A percentile compares a stretch with the other conserved stretches of the same genome.
Conservation (phyloP, 306 rosid species). For the Ormosia semicastrata region DNA sequence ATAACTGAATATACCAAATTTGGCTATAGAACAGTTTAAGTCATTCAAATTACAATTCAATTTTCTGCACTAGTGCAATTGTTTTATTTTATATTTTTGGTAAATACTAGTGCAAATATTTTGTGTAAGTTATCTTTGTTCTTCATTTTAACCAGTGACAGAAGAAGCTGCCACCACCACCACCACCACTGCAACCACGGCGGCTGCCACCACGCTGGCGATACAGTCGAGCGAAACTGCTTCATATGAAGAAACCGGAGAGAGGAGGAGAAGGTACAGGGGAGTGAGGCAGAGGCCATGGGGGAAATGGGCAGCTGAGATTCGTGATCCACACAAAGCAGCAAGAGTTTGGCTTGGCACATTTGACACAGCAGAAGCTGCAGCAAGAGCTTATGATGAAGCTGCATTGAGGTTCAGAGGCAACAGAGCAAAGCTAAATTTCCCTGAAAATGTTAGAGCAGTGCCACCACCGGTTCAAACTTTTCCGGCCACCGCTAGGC, state of each 20-base stretch:
- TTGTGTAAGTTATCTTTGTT: neutral
- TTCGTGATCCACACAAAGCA: constrained; percentile 94
- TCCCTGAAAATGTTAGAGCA: constrained; percentile 79
- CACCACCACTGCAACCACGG: neutral
- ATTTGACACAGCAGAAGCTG: constrained; percentile 92
- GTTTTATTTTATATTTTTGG: too few relatives aligned
- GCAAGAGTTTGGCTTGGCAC: constrained; percentile 99
- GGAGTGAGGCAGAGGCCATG: constrained; percentile 98
- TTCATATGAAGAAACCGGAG: constrained; percentile 46
- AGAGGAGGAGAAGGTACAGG: constrained; percentile 69
- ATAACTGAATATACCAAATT: neutral
- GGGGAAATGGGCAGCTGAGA: constrained; percentile 99
- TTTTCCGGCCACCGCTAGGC: neutral
- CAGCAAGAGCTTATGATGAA: constrained; percentile 91
- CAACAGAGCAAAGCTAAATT: constrained; percentile 87
- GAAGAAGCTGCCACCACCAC: constrained; percentile 37
- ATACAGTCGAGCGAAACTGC: constrained; percentile 32
- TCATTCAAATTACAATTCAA: too few relatives aligned
- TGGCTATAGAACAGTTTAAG: neutral
- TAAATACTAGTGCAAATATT: neutral
- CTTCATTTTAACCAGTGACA: constrained; percentile 8
- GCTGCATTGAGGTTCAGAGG: constrained; percentile 95
- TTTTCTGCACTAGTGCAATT: neutral
- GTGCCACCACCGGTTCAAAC: constrained; percentile 34
- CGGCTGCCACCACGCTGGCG: neutral